Evolutionary conservation across 352 stramenopile genomes (phyloP).

Genomic region (Globisporangium recalcitrans): DNA sequence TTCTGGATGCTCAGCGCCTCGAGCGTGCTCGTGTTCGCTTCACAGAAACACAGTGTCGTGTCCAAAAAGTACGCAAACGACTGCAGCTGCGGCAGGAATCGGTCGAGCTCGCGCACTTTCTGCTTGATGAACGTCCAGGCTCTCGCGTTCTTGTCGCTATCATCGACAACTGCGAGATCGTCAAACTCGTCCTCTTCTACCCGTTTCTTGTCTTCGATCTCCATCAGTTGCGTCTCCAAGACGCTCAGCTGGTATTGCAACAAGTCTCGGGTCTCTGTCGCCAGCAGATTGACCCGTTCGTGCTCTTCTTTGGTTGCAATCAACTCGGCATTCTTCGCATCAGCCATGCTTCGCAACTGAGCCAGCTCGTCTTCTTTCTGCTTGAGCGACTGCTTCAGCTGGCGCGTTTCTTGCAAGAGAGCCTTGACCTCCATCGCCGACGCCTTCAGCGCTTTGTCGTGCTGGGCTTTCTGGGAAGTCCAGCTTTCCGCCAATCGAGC

Average conservation of each 20-base stretch:
- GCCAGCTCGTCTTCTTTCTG: slow-evolving; percentile 7
- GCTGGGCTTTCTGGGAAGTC: slow-evolving; percentile 1
- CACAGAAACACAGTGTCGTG: slow-evolving; percentile 32
- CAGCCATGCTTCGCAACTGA: neutral
- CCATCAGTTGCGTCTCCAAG: slow-evolving; percentile 18
- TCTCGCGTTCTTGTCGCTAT: slow-evolving; percentile 2
- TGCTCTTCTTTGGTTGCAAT: neutral
- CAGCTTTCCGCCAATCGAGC: neutral
- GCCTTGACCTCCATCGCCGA: slow-evolving; percentile 19
- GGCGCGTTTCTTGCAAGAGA: slow-evolving; percentile 13
- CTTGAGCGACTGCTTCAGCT: slow-evolving; percentile 14
- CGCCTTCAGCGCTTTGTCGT: slow-evolving; percentile 6
- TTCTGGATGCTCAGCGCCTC: slow-evolving; percentile 22
- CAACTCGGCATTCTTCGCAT: neutral
- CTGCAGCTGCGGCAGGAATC: slow-evolving; percentile 44
- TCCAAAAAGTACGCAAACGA: slow-evolving; percentile 25
- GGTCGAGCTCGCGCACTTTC: slow-evolving; percentile 24
- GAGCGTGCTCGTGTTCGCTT: slow-evolving; percentile 27
- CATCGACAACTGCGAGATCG: neutral
- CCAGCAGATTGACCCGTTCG: neutral
- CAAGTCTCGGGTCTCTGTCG: neutral
- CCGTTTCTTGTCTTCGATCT: slow-evolving; percentile 10
- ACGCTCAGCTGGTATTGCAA: slow-evolving; percentile 2
- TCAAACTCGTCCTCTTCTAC: slow-evolving; percentile 8
- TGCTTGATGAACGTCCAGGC: slow-evolving; percentile 17